Base-by-base conservation (phyloP, 768 basidiomycete species). In the Brasilioporus rufonigricans region DNA sequence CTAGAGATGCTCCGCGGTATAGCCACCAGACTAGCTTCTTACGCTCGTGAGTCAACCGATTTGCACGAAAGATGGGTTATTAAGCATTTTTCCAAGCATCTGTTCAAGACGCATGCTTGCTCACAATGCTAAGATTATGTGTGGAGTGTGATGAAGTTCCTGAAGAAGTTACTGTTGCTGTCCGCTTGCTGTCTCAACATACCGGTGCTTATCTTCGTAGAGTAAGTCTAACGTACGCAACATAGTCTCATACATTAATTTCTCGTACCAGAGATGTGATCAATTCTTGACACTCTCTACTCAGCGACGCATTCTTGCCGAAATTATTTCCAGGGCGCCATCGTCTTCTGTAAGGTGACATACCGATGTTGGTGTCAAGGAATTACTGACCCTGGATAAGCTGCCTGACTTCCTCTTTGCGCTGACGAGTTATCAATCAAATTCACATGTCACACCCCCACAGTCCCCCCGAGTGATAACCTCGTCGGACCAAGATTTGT, bases 101-200 rank as follows among this genome's bases (percentile, higher is more conserved):
- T 27, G 80, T 92, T 9, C 87, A 89, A 65, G 91, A 93, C 54
- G 83, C 83, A 5, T 83, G 82, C 56, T 70, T 93, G 29, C 65
- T 92, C 31, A 77, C 85, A 4, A 87, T 93, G 85, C 69, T 91
- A 33, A 78, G 89, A 50, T 58, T 91, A 29, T 75, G 80, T 46
- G 81, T 79, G 3, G 79, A 83, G 19, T 86, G 83, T 61, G 78
- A 81, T 11, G 72, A 78, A 23, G 65, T 87, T 12, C 80, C 85
- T 4, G 64, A 73, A 19, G 71, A 79, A 7, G 74, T 82, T 23
- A 59, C 73, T 14, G 67, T 65, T 23, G 59, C 65, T 14, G 80
- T 90, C 12, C 68, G 69, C 21, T 70, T 71, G 35, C 50, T 85
- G 40, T 72, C 75, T 13, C 71, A 77, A 48, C 67, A 63, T 8